phyloP scores from a whole-genome alignment of 129 eudicot species.

The Erigeron canadensis region DNA sequence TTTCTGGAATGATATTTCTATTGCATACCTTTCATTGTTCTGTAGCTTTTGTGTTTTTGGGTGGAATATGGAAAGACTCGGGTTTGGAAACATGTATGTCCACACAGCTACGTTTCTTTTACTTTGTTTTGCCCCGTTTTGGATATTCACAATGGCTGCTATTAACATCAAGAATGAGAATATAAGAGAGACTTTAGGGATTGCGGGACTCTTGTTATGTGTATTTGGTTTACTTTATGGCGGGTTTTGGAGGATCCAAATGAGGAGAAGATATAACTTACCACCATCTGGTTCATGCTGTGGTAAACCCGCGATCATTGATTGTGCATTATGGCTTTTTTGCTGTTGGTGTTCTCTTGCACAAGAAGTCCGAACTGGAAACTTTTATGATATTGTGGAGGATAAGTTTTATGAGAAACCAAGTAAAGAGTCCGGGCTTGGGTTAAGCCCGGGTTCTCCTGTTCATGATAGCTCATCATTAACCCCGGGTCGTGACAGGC shows the following conservation, averaged over 20 bases:
- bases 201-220: slow-evolving; percentile 75
- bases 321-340: slow-evolving; percentile 86
- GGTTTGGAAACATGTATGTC: slow-evolving; percentile 96
- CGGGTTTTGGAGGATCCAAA: slow-evolving; percentile 96
- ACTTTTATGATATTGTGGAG: slow-evolving; percentile 70
- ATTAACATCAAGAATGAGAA: slow-evolving; percentile 65
- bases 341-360: slow-evolving; percentile 99
- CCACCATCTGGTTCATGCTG: slow-evolving; percentile 59
- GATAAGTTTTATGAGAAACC: slow-evolving; percentile 57
- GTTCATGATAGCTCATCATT: slow-evolving; percentile 30
- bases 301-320: slow-evolving; percentile 62
- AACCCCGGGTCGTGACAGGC: slow-evolving; percentile 36
- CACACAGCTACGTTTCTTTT: slow-evolving; percentile 87
- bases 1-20: slow-evolving; percentile 86
- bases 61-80: slow-evolving; percentile 97
- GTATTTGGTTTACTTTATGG: slow-evolving; percentile 89
- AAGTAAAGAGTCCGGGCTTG: slow-evolving; percentile 16
- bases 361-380: slow-evolving; percentile 94
- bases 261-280: slow-evolving; percentile 87
- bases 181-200: slow-evolving; percentile 70
- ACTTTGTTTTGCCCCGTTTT: slow-evolving; percentile 87
- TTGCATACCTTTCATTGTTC: slow-evolving; percentile 70
- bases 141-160: slow-evolving; percentile 89
- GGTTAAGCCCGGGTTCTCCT: slow-evolving; percentile 38
- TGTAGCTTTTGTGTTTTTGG: slow-evolving; percentile 92